Evolutionary conservation across 768 basidiomycete species (phyloP), one percentile per base, ranked within the genome.

Genomic region (Pleurotus tuber-regium): DNA sequence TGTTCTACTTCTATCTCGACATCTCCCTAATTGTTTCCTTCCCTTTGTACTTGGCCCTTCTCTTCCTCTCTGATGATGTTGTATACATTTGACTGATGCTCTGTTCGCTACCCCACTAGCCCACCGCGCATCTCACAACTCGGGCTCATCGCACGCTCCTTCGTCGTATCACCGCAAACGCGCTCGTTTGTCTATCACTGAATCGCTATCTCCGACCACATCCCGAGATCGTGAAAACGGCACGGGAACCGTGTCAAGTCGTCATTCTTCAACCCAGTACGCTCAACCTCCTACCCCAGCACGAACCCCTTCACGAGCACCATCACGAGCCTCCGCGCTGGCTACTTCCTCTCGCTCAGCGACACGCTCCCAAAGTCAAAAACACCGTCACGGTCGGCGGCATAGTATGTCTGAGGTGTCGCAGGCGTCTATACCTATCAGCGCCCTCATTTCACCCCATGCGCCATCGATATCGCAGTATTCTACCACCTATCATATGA

Each of bases 81-180:
- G 9, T 8, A 42, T 56, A 38, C 18, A 16, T 54, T 1, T 33
- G 16, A 41, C 38, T 44, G 50, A 21, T 43, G 8, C 21, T 19
- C 51, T 21, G n/a, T 44, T 12, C 14, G n/a, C n/a, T n/a, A n/a
- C n/a, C n/a, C 41, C 42, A 54, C 14, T 63, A 82, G 82, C 76
- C 41, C 79, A 82, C 55, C 79, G 82, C 28, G 67, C 76, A 26
- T 83, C 82, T 30, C 73, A 63, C 14, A 70, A 61, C 19, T 74
- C 74, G 16, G 65, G 63, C 28, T 72, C 79, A 5, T 77, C 78
- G 12, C 77, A 77, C 54, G 83, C 86, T 0, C 88, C 89, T 0
- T 87, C 88, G 1, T 86, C 87, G 4, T 89, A 79, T 59, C 77
- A 81, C 55, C 80, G 82, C 55, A 90, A 90, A 63, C 82, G 88